phyloP scores from a whole-genome alignment of 257 asterid genomes.

The Solanum clarkiae region DNA sequence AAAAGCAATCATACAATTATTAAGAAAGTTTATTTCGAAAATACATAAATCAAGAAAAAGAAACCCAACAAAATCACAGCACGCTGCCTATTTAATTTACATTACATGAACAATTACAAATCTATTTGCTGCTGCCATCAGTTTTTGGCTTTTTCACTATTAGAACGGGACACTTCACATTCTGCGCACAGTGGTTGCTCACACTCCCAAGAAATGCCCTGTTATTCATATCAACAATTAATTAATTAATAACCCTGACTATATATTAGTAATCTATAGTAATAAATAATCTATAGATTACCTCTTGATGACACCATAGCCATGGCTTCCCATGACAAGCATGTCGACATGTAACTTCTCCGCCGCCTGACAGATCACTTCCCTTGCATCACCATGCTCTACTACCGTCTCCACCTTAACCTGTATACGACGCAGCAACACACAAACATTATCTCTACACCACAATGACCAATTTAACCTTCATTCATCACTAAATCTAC shows the following conservation, averaged over 20 bases:
- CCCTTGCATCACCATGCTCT: conserved; percentile 72
- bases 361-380: conserved; percentile 52
- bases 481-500: background rate
- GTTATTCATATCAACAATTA: background rate
- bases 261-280: no score
- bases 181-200: conserved; percentile 62
- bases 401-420: conserved; percentile 50
- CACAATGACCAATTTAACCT: background rate
- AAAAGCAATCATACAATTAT: no score
- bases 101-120: background rate
- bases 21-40: no score
- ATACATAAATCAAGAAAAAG: no score
- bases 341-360: conserved; percentile 46
- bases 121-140: background rate
- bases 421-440: conserved; percentile 15
- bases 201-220: conserved; percentile 82
- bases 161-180: conserved; percentile 52
- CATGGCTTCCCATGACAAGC: conserved; percentile 62
- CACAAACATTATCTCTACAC: background rate
- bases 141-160: conserved; percentile 56
- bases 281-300: background rate
- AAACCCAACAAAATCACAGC: background rate
- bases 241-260: background rate
- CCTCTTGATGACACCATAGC: conserved; percentile 62
- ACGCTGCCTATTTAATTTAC: background rate